Evolutionary conservation across 2,329 filamentous ascomycete species (phyloP), one percentile per base, ranked within the genome.

Genomic region (Apiospora pterosperma): DNA sequence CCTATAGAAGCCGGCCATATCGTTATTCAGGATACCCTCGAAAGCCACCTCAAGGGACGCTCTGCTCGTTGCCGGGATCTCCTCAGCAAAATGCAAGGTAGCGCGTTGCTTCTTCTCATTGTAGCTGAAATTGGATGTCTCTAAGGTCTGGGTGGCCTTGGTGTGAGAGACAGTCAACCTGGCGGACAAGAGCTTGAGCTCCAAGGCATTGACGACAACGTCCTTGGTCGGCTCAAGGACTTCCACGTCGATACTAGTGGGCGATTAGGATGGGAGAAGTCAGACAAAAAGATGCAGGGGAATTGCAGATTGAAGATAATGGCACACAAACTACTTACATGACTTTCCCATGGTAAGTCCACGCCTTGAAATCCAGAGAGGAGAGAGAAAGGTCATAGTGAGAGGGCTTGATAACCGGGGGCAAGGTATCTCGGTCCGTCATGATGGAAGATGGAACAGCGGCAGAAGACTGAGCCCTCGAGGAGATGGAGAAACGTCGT

Each of bases 1-100:
- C 69, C 93, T 89, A 79, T 96, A 97, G 83, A 97, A 97, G 44
- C 94, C 93, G 65, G 92, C 90, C 93, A 97, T 97, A 69, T 91
- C 87, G 75, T 92, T 92, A 82, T 97, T 97, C 78, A 97, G 90
- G 65, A 85, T 89, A 66, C 92, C 94, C 72, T 91, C 85, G 74
- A 96, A 97, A 23, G 88, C 84, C 74, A 97, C 86, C 59, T 84
- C 82, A 48, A 97, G 78, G 5, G 83, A 76, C 28, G 90, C 89
- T 75, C 91, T 88, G 66, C 88, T 83, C 28, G 90, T 85, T 36
- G 86, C 82, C 21, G 89, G 85, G 38, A 97, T 81, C 73, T 91
- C 89, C 69, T 91, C 83, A 38, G 88, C 75, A 76, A 99, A 97
- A 70, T 83, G 82, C 70, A 99, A 84, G 64, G 90, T 94, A 44